Evolutionary conservation across 306 rosid genomes (phyloP).

Genomic region (Malus sylvestris): DNA sequence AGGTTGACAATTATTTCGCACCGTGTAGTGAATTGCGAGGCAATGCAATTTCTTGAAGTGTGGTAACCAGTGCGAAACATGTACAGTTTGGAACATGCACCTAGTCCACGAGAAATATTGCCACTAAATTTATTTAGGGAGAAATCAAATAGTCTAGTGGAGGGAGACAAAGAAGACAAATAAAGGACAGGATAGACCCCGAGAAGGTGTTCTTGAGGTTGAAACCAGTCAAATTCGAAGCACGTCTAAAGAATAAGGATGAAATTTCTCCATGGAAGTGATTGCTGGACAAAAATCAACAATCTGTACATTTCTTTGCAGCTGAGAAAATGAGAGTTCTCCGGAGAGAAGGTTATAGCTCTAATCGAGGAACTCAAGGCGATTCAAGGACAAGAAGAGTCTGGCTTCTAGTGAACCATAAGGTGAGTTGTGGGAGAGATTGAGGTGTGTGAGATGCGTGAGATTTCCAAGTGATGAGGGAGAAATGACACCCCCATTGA

Average conservation of each 20-base stretch:
- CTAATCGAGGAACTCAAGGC: not conserved
- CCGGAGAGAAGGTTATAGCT: not conserved
- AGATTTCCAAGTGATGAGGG: no score
- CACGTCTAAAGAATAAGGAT: not conserved
- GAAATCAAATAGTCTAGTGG: not conserved
- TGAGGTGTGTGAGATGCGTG: no score
- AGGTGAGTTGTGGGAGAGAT: no score
- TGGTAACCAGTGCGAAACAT: no score
- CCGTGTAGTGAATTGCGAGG: not conserved
- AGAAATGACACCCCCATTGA: no score
- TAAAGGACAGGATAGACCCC: not conserved
- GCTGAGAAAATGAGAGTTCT: not conserved
- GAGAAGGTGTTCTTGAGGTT: not conserved
- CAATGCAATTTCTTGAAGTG: not conserved
- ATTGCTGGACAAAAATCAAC: conserved; percentile 10
- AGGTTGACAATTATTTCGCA: no score
- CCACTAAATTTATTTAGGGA: not conserved
- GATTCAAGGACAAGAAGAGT: not conserved
- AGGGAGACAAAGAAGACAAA: not conserved
- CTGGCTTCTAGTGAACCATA: no score
- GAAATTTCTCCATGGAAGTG: not conserved
- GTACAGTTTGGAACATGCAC: not conserved
- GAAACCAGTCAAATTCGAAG: not conserved
- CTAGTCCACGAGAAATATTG: no score
- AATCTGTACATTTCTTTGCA: not conserved